Evolutionary conservation across 2,329 filamentous ascomycete species (phyloP).

Genomic region (Berkeleyomyces basicola): DNA sequence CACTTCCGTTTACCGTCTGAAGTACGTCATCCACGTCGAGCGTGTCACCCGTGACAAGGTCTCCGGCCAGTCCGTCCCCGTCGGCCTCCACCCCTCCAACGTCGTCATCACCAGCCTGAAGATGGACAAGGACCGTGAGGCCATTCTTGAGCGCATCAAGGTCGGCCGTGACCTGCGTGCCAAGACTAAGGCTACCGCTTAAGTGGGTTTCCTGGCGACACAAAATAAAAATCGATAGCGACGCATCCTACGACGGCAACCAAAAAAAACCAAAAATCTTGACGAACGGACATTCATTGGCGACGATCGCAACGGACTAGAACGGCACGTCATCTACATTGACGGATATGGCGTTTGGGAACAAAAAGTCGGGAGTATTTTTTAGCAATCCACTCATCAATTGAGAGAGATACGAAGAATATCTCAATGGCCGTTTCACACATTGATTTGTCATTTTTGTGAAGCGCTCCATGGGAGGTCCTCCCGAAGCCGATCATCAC

Average conservation of each 20-base stretch:
- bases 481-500: constrained; percentile 40
- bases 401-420: constrained; percentile 27
- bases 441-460: constrained; percentile 30
- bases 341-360: constrained; percentile 16
- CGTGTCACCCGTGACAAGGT: constrained; percentile 93
- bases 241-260: background rate
- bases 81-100: constrained; percentile 92
- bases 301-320: constrained; percentile 5
- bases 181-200: constrained; percentile 48
- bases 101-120: constrained; percentile 98
- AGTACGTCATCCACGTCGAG: constrained; percentile 96
- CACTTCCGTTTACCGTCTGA: constrained; percentile 93
- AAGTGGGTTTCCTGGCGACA: constrained; percentile 3
- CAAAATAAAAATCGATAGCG: constrained; percentile 6
- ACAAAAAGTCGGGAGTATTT: constrained; percentile 9
- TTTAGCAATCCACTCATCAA: constrained; percentile 12
- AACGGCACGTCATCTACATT: background rate
- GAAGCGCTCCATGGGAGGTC: constrained; percentile 63
- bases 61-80: constrained; percentile 86
- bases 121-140: constrained; percentile 88
- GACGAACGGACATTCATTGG: constrained; percentile 8
- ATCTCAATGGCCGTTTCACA: constrained; percentile 62
- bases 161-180: constrained; percentile 57
- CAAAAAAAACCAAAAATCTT: constrained; percentile 10
- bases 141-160: constrained; percentile 73